Conservation (phyloP, 2,329 filamentous ascomycete species). For the Ophiosphaerella narmari region DNA sequence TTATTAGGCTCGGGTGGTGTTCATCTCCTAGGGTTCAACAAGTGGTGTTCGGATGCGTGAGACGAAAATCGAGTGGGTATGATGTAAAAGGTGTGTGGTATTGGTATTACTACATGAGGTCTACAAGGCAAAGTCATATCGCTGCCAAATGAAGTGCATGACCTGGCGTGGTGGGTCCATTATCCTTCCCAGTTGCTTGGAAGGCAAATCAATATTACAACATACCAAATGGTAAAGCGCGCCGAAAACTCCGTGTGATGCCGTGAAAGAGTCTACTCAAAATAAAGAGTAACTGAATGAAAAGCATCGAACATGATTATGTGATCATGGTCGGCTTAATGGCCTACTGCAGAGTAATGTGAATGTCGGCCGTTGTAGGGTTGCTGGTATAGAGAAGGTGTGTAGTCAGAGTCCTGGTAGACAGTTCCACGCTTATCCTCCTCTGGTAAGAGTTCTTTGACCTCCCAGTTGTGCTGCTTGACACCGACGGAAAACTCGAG, state of each 20-base stretch:
- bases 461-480: conserved; percentile 96
- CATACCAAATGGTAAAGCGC: conserved; percentile 1
- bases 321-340: conserved; percentile 17
- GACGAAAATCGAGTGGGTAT: not conserved
- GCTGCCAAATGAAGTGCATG: not conserved
- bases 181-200: not conserved
- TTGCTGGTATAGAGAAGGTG: conserved; percentile 52
- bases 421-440: conserved; percentile 80
- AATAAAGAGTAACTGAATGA: conserved; percentile 2
- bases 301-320: conserved; percentile 6
- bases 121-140: conserved; percentile 7
- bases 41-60: not conserved
- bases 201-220: not conserved
- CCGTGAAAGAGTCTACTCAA: conserved; percentile 6
- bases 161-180: not conserved
- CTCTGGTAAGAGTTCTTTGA: conserved; percentile 79
- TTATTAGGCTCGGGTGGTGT: too few relatives aligned
- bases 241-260: conserved; percentile 18
- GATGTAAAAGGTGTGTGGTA: not conserved
- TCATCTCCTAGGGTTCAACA: too few relatives aligned
- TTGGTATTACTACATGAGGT: conserved; percentile 20
- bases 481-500: conserved; percentile 97
- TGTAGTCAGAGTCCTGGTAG: conserved; percentile 69
- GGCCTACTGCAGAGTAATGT: conserved; percentile 42
- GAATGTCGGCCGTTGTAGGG: conserved; percentile 36